phyloP scores from a whole-genome alignment of 352 stramenopile species.

The Globisporangium paddicum region DNA sequence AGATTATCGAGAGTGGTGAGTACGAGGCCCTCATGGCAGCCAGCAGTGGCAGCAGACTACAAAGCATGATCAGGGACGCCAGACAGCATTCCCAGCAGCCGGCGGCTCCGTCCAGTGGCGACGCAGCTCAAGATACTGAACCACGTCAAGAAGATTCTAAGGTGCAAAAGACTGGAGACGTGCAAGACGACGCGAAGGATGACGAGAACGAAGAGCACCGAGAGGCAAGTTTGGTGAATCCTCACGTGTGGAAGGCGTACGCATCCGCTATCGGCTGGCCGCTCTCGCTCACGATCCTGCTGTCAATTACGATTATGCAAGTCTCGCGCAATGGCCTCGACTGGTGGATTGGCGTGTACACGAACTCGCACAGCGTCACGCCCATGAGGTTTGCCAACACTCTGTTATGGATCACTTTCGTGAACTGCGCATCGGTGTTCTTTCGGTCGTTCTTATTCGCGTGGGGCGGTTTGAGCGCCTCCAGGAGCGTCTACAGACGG shows the following conservation, averaged over 20 bases:
- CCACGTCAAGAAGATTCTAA: neutral
- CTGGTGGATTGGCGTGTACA: constrained; percentile 85
- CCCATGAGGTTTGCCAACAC: constrained; percentile 46
- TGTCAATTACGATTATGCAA: constrained; percentile 70
- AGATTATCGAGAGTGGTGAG: constrained; percentile 38
- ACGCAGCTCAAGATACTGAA: neutral
- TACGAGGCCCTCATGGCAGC: constrained; percentile 22
- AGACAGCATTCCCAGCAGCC: neutral
- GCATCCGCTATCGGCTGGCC: constrained; percentile 39
- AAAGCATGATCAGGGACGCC: constrained; percentile 17
- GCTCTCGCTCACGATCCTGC: constrained; percentile 40
- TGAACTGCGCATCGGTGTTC: constrained; percentile 67
- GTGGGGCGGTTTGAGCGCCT: constrained; percentile 66
- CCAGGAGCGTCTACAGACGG: constrained; percentile 48
- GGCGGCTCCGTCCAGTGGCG: neutral
- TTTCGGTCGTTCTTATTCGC: constrained; percentile 85
- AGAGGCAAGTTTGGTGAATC: constrained; percentile 44
- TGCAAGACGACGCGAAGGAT: neutral
- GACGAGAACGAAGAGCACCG: constrained; percentile 40
- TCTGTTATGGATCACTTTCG: constrained; percentile 55
- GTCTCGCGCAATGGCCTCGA: constrained; percentile 69
- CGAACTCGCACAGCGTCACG: constrained; percentile 46
- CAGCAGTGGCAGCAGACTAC: constrained; percentile 21
- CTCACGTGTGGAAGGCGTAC: constrained; percentile 64
- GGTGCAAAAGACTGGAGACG: neutral